Conservation (phyloP, 2,329 filamentous ascomycete species). For the Diaporthe velutina region DNA sequence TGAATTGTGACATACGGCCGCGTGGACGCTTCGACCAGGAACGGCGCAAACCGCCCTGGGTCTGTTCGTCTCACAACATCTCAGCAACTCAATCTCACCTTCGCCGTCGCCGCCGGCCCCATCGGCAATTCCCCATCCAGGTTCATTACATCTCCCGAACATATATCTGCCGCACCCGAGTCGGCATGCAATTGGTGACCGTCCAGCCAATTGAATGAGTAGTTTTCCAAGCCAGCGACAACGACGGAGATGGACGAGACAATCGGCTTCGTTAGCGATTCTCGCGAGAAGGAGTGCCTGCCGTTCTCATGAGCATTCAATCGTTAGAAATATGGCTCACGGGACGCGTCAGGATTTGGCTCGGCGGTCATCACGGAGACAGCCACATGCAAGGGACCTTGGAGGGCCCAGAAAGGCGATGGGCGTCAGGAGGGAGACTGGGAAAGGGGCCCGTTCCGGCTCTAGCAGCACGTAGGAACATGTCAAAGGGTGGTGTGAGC, state of each 20-base stretch:
- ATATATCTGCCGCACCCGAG: not conserved
- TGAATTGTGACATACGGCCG: too few species aligned
- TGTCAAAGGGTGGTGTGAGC: not conserved
- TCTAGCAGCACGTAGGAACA: not conserved
- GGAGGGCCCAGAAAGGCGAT: not conserved
- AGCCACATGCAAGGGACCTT: too few species aligned
- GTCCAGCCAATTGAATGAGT: not conserved
- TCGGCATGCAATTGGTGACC: not conserved
- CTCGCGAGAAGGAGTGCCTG: not conserved
- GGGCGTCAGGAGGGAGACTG: not conserved
- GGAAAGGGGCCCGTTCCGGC: not conserved
- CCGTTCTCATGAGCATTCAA: not conserved
- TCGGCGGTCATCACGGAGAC: not conserved
- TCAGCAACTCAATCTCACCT: not conserved
- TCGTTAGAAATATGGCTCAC: not conserved
- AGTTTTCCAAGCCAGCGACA: too few species aligned
- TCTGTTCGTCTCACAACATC: not conserved
- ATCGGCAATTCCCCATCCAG: not conserved
- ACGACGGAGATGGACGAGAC: not conserved
- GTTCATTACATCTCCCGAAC: not conserved
- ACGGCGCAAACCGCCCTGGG: not conserved
- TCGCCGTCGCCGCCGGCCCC: not conserved
- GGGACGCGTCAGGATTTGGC: not conserved
- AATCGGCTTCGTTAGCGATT: not conserved
- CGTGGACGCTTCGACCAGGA: not conserved